Evolutionary conservation across 768 basidiomycete species (phyloP).

Genomic region (Wakefieldia striispora): DNA sequence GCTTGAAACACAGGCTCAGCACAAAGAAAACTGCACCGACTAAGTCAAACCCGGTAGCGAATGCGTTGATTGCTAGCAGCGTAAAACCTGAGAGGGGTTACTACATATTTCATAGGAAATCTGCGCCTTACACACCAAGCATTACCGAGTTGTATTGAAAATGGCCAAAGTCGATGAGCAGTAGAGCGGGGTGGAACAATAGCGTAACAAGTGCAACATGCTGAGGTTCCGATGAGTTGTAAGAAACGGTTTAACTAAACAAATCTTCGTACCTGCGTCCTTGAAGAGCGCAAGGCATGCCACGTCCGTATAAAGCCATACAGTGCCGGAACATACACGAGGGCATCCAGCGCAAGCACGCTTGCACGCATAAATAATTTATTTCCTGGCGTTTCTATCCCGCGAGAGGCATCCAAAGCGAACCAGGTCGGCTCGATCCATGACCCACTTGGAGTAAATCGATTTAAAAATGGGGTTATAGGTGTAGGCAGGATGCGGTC

Average conservation of each 20-base stretch:
- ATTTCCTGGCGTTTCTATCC: slow-evolving; percentile 63
- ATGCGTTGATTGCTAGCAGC: slow-evolving; percentile 64
- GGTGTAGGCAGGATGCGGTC: slow-evolving; percentile 11
- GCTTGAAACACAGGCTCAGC: slow-evolving; percentile 87
- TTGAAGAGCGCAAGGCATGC: slow-evolving; percentile 66
- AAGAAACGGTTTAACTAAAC: background rate
- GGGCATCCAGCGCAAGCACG: slow-evolving; percentile 63
- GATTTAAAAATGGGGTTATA: slow-evolving; percentile 3
- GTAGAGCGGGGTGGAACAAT: slow-evolving; percentile 78
- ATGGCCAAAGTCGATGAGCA: slow-evolving; percentile 89
- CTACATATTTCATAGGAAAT: background rate
- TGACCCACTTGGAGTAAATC: slow-evolving; percentile 43
- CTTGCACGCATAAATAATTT: slow-evolving; percentile 80
- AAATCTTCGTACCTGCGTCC: slow-evolving; percentile 63
- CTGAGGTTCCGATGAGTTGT: slow-evolving; percentile 6
- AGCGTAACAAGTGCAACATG: slow-evolving; percentile 66
- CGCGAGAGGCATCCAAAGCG: slow-evolving; percentile 64
- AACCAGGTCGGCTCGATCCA: slow-evolving; percentile 64
- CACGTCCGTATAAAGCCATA: slow-evolving; percentile 63
- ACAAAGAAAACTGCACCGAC: slow-evolving; percentile 79
- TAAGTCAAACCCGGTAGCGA: slow-evolving; percentile 67
- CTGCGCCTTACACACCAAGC: slow-evolving; percentile 57
- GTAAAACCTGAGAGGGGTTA: slow-evolving; percentile 52
- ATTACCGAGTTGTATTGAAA: slow-evolving; percentile 96
- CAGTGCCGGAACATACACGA: slow-evolving; percentile 76